Percentiles rank a stretch among this genome's conserved stretches.
phyloP scores from a whole-genome alignment of 441 rosid species.

The Biscutella laevigata region DNA sequence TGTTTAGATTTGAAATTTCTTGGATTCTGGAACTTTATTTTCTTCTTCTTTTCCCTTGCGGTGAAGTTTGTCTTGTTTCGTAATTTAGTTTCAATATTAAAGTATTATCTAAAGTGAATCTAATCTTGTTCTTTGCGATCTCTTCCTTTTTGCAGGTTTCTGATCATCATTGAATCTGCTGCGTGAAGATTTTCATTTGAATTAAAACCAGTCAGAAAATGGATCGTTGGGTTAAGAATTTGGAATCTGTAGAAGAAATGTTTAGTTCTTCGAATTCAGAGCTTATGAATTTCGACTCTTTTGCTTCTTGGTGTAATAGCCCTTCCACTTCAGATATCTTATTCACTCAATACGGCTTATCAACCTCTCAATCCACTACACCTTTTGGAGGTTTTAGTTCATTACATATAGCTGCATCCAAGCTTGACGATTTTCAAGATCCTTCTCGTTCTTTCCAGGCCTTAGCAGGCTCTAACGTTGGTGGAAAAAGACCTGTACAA shows the following conservation, averaged over 20 bases:
- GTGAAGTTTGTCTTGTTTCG: constrained; percentile 21
- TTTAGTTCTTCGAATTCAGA: constrained; percentile 34
- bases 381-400: constrained; percentile 34
- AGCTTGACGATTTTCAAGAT: constrained; percentile 20
- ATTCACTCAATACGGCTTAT: constrained; percentile 34
- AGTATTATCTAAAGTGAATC: background rate
- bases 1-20: background rate
- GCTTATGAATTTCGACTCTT: constrained; percentile 52
- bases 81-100: background rate
- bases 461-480: constrained; percentile 30
- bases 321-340: constrained; percentile 46
- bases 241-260: constrained; percentile 36
- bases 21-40: background rate
- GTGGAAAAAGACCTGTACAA: constrained; percentile 37
- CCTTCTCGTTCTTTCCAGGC: constrained; percentile 21
- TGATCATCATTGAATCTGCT: constrained; percentile 1
- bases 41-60: background rate
- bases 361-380: constrained; percentile 28
- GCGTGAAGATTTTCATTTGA: background rate
- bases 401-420: constrained; percentile 20
- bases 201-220: constrained; percentile 17
- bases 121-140: background rate
- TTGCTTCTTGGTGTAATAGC: constrained; percentile 57
- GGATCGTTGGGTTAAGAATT: constrained; percentile 36
- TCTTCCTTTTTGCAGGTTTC: constrained; percentile 9